Conservation (phyloP, 805 yeast genomes). For the Wickerhamomyces rabaulensis region DNA sequence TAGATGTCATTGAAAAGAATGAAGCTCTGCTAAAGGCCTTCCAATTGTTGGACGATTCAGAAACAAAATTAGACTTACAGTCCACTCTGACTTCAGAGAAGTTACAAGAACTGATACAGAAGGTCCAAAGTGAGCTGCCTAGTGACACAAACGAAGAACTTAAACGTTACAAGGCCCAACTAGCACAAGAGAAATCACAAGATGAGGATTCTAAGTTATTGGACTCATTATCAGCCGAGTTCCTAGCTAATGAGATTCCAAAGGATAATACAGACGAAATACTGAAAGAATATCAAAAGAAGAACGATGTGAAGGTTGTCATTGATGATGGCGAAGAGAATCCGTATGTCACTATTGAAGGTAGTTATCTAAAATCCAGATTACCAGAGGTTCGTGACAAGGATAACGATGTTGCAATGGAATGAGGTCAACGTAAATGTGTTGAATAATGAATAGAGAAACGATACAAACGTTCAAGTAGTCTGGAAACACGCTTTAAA, state of each 20-base stretch:
- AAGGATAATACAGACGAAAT: constrained; percentile 12
- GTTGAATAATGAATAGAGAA: background rate
- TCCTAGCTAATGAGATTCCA: constrained; percentile 11
- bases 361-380: background rate
- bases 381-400: background rate
- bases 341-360: constrained; percentile 1
- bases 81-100: constrained; percentile 6
- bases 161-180: constrained; percentile 4
- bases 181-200: background rate
- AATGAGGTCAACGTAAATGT: background rate
- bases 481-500: too few species aligned
- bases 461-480: background rate
- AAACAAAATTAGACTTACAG: background rate
- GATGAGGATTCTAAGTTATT: constrained; percentile 11
- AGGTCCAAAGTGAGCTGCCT: constrained; percentile 6
- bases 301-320: constrained; percentile 12
- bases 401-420: constrained; percentile 6
- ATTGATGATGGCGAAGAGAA: constrained; percentile 2
- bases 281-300: constrained; percentile 11
- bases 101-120: constrained; percentile 5
- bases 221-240: constrained; percentile 15
- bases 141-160: constrained; percentile 4
- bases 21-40: constrained; percentile 18
- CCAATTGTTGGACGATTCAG: constrained; percentile 16
- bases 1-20: constrained; percentile 21